A percentile compares a stretch with the other conserved stretches of the same genome.
These are phyloP conservation scores for Calonectria pseudoturangicola DNA, from an alignment of 2,329 filamentous ascomycete species.

Conservation along the genomic window DNA sequence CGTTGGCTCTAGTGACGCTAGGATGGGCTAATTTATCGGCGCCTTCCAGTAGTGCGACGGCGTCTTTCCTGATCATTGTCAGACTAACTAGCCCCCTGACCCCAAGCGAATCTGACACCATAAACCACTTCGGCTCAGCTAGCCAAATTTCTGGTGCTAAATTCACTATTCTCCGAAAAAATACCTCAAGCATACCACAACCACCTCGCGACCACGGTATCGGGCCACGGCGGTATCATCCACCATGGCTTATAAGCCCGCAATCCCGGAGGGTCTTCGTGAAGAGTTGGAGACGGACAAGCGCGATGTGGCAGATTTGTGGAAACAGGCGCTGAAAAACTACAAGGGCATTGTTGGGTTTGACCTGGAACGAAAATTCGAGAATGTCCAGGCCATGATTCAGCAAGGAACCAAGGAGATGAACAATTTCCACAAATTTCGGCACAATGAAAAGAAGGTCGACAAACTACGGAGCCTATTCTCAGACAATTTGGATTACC, in stretches of 20 bases:
- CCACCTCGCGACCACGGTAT: background rate
- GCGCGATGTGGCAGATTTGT: conserved; percentile 56
- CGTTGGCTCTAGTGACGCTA: background rate
- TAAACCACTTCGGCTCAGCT: background rate
- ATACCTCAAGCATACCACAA: background rate
- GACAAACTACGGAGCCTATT: conserved; percentile 58
- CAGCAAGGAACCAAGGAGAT: conserved; percentile 55
- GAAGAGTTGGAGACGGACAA: conserved; percentile 51
- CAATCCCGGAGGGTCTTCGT: conserved; percentile 29
- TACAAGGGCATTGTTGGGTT: conserved; percentile 59
- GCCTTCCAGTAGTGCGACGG: background rate
- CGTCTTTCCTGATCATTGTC: background rate
- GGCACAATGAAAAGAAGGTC: conserved; percentile 58
- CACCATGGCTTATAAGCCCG: conserved; percentile 22
- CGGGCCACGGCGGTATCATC: too few relatives aligned
- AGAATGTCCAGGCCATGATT: conserved; percentile 53
- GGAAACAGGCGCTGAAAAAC: conserved; percentile 56
- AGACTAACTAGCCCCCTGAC: conserved; percentile 7
- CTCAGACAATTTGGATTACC: conserved; percentile 53
- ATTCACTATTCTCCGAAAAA: background rate
- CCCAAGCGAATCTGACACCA: background rate
- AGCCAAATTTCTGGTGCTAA: background rate
- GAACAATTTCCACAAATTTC: conserved; percentile 57
- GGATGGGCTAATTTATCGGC: background rate
- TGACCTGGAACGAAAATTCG: conserved; percentile 55